A percentile compares a stretch with the other conserved stretches of the same genome.
These are phyloP conservation scores for Cnidoscolus chayamansa DNA, from an alignment of 441 rosid genomes.

Conservation along the genomic window DNA sequence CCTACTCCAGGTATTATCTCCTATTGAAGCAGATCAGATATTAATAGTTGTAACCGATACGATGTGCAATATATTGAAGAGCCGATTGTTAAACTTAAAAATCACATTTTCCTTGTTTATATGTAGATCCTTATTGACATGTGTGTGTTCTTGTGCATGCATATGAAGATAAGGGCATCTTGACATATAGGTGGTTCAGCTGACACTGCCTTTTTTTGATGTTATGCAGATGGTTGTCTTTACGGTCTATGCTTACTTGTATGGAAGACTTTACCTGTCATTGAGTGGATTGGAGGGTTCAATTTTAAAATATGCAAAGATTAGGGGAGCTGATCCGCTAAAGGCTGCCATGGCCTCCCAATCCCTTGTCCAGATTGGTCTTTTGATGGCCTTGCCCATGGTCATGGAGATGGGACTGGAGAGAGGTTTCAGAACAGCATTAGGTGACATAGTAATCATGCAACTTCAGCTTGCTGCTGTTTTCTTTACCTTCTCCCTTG, in stretches of 20 bases:
- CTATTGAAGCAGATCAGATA: neutral
- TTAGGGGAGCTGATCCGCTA: conserved; percentile 62
- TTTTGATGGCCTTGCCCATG: conserved; percentile 83
- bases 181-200: conserved; percentile 1
- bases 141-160: neutral
- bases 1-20: neutral
- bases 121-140: neutral
- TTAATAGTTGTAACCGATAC: conserved; percentile 2
- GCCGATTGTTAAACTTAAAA: neutral
- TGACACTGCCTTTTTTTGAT: conserved; percentile 13
- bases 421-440: conserved; percentile 87
- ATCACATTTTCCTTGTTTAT: neutral
- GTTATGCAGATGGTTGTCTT: conserved; percentile 66
- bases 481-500: conserved; percentile 96
- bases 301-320: conserved; percentile 56
- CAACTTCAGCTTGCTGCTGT: conserved; percentile 89
- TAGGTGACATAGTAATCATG: conserved; percentile 80
- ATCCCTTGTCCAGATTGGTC: conserved; percentile 80
- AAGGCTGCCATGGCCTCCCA: conserved; percentile 93
- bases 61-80: neutral
- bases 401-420: conserved; percentile 96
- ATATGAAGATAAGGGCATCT: neutral
- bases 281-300: conserved; percentile 88
- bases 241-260: conserved; percentile 69
- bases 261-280: conserved; percentile 78